phyloP scores from a whole-genome alignment of 805 yeast species.

The Dipodascus albidus region DNA sequence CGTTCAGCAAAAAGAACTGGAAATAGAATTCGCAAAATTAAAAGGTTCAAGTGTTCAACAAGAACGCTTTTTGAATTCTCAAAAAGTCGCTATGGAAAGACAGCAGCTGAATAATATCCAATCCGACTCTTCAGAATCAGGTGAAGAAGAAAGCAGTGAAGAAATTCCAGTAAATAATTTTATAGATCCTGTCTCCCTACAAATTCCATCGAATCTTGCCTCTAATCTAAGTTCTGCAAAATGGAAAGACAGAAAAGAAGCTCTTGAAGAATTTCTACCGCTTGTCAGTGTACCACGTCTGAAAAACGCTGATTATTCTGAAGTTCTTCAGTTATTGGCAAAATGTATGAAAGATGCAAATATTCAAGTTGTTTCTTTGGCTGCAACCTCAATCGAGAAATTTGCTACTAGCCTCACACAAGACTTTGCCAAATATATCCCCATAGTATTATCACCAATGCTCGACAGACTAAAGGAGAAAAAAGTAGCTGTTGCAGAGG shows the following conservation, averaged over 20 bases:
- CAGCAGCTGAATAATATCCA: constrained; percentile 27
- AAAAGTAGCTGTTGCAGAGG: constrained; percentile 64
- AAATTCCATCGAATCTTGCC: constrained; percentile 50
- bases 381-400: constrained; percentile 52
- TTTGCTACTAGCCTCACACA: constrained; percentile 56
- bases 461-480: constrained; percentile 83
- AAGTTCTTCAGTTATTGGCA: constrained; percentile 48
- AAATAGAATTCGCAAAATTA: constrained; percentile 50
- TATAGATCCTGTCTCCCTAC: constrained; percentile 56
- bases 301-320: constrained; percentile 48
- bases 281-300: constrained; percentile 38
- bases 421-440: constrained; percentile 43
- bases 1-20: constrained; percentile 78
- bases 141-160: constrained; percentile 21
- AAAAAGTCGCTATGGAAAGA: constrained; percentile 16
- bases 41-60: constrained; percentile 28
- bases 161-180: constrained; percentile 55
- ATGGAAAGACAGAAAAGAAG: constrained; percentile 92
- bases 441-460: constrained; percentile 44
- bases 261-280: constrained; percentile 44
- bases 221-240: constrained; percentile 45
- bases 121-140: constrained; percentile 17
- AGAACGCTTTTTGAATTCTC: constrained; percentile 43
- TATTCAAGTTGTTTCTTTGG: constrained; percentile 69
- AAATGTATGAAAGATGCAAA: constrained; percentile 81